Base-by-base conservation (phyloP, 805 yeast genomes). In the Candida easanensis region DNA sequence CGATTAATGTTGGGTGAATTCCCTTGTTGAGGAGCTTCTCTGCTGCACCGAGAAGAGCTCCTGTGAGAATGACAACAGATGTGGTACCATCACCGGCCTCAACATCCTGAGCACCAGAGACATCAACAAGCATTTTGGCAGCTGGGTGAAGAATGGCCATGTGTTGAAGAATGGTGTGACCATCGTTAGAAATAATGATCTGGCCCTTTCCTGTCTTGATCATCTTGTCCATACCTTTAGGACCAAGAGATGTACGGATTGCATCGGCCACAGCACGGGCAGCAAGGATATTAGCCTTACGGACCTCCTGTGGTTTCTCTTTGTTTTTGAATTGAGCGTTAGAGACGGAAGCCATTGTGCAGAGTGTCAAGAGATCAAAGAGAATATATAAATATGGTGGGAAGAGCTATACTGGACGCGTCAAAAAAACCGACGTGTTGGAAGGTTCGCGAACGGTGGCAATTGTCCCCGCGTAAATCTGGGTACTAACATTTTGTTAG, bases 11-110 rank as follows among this genome's bases (percentile, higher is more conserved):
- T 44, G 99, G 99, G 66, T 93, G 99, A 56, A 93, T 88, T 15
- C 93, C 98, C 64, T 86, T 88, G 53, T 79, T 81, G 57, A 93
- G 76, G 46, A 93, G 73, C 62, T 84, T 83, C 57, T 93, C 99
- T 42, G 98, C 96, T 15, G 99, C 99, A 23, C 91, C 96, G 42
- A 93, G 72, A 38, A 93, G 68, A 5, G 97, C 91, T 28, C 99
- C 99, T 5, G 97, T 88, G 49, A 93, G 73, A 42, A 93, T 91
- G 22, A 95, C 99, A 25, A 93, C 99, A 2, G 97, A 84, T 0
- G 99, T 93, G 26, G 99, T 93, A 51, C 99, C 99, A 63, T 93
- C 99, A 43, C 99, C 99, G n/a, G 98, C 99, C 66, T 90, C 99
- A 30, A 90, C 85, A 58, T 93, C 99, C 68, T 93, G 99, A 1